A percentile compares a stretch with the other conserved stretches of the same genome.
These are phyloP conservation scores for Pseudodiploospora longispora DNA, from an alignment of 2,329 filamentous ascomycete genomes.

Conservation along the genomic window DNA sequence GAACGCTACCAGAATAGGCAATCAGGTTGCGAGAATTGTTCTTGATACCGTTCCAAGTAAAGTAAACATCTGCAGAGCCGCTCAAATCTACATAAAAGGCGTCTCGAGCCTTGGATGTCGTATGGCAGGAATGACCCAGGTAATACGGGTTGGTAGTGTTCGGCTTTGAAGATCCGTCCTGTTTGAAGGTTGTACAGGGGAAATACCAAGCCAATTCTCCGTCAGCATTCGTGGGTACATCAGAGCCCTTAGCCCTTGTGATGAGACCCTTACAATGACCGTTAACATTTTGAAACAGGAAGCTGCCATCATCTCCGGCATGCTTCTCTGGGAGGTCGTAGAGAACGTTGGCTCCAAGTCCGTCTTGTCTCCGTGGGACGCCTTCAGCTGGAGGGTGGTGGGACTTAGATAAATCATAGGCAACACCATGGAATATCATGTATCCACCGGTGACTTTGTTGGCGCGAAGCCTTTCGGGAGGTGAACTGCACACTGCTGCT, in stretches of 20 bases:
- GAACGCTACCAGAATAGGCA: slow-evolving; percentile 87
- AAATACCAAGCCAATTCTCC: slow-evolving; percentile 92
- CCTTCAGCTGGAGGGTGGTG: slow-evolving; percentile 73
- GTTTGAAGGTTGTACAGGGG: slow-evolving; percentile 83
- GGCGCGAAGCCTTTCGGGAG: slow-evolving; percentile 64
- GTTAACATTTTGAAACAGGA: slow-evolving; percentile 97
- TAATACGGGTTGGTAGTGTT: slow-evolving; percentile 72
- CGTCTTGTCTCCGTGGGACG: slow-evolving; percentile 49
- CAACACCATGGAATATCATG: slow-evolving; percentile 93
- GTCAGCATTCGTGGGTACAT: slow-evolving; percentile 67
- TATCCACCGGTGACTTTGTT: slow-evolving; percentile 76
- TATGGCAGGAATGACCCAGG: slow-evolving; percentile 83
- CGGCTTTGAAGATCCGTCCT: slow-evolving; percentile 75
- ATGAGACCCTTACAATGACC: slow-evolving; percentile 92
- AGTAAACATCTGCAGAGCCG: slow-evolving; percentile 81
- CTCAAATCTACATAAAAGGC: slow-evolving; percentile 65
- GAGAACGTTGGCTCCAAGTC: slow-evolving; percentile 64
- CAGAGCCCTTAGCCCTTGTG: slow-evolving; percentile 59
- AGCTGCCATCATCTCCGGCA: slow-evolving; percentile 87
- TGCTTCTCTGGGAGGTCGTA: slow-evolving; percentile 78
- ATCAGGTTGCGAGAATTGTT: slow-evolving; percentile 85
- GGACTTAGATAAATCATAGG: slow-evolving; percentile 74
- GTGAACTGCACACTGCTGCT: slow-evolving; percentile 69
- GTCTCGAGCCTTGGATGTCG: slow-evolving; percentile 56
- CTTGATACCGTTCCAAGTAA: slow-evolving; percentile 87